These are phyloP conservation scores for Aethionema arabicum DNA, from an alignment of 345 rosid genomes.

Conservation along the genomic window DNA sequence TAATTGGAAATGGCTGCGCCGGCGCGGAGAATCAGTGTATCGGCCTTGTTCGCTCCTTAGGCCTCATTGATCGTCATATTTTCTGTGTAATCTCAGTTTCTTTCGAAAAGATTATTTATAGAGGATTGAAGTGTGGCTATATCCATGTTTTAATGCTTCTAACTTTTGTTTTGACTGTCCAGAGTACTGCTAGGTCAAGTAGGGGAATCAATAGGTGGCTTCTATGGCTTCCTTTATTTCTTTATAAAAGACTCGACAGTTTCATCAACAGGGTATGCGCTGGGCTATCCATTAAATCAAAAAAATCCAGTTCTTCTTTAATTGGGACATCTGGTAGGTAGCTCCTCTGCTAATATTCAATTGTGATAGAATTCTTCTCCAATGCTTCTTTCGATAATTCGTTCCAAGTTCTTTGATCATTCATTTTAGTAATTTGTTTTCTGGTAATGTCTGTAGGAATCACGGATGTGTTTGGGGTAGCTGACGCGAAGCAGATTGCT, in stretches of 20 bases:
- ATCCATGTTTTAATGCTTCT: slow-evolving; percentile 14
- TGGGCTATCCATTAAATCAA: slow-evolving; percentile 24
- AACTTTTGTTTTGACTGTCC: slow-evolving; percentile 18
- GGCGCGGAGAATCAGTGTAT: slow-evolving; percentile 93
- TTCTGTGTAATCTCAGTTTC: slow-evolving; percentile 44
- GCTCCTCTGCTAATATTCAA: neutral
- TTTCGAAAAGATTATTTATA: neutral
- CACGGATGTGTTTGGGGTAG: slow-evolving; percentile 51
- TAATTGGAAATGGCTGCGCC: slow-evolving; percentile 82
- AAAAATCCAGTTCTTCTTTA: slow-evolving; percentile 12
- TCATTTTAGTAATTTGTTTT: neutral
- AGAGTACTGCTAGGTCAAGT: slow-evolving; percentile 83
- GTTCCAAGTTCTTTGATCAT: slow-evolving; percentile 4
- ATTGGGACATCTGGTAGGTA: slow-evolving; percentile 44
- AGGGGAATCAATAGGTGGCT: slow-evolving; percentile 75
- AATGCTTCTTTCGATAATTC: neutral
- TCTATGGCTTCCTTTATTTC: slow-evolving; percentile 77
- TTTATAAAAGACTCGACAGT: slow-evolving; percentile 48
- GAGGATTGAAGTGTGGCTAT: slow-evolving; percentile 11
- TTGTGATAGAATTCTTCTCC: neutral
- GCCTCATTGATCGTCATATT: slow-evolving; percentile 62
- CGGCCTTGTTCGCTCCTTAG: slow-evolving; percentile 83
- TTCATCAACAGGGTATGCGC: slow-evolving; percentile 41
- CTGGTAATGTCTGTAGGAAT: slow-evolving; percentile 44
- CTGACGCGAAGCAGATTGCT: slow-evolving; percentile 78